Percentiles rank a stretch among this genome's conserved stretches.
phyloP scores from a whole-genome alignment of 306 rosid species.

The Dryas alaskensis region DNA sequence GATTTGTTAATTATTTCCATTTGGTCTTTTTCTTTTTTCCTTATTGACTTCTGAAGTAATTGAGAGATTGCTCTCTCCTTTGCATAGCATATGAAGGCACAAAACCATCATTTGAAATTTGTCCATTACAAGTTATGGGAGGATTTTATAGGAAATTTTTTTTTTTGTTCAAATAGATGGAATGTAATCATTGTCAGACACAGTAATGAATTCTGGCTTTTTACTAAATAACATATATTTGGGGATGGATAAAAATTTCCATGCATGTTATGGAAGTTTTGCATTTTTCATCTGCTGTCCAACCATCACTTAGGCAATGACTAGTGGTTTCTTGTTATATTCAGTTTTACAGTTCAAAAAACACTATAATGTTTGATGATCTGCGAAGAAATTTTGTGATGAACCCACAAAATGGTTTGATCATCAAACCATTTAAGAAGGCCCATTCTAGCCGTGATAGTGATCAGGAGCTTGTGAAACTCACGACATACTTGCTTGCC shows the following conservation, averaged over 20 bases:
- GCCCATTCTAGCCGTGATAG: conserved; percentile 83
- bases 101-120: not conserved
- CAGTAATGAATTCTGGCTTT: not conserved
- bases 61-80: not conserved
- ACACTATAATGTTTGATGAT: conserved; percentile 92
- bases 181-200: not conserved
- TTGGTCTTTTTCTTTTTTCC: not conserved
- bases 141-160: not conserved
- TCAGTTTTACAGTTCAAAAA: conserved; percentile 76
- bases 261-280: conserved; percentile 6
- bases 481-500: conserved; percentile 82
- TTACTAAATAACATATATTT: not conserved
- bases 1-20: not conserved
- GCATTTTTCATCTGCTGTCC: not conserved
- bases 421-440: conserved; percentile 90
- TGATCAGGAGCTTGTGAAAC: conserved; percentile 84
- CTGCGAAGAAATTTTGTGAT: conserved; percentile 88
- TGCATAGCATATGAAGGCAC: not conserved
- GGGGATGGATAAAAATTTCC: not conserved
- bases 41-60: not conserved
- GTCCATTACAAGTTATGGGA: not conserved
- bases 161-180: not conserved
- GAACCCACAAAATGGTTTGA: conserved; percentile 96
- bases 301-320: conserved; percentile 13
- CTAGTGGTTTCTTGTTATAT: conserved; percentile 26